Conservation (phyloP, 306 rosid genomes). For the Pyrus betulifolia region DNA sequence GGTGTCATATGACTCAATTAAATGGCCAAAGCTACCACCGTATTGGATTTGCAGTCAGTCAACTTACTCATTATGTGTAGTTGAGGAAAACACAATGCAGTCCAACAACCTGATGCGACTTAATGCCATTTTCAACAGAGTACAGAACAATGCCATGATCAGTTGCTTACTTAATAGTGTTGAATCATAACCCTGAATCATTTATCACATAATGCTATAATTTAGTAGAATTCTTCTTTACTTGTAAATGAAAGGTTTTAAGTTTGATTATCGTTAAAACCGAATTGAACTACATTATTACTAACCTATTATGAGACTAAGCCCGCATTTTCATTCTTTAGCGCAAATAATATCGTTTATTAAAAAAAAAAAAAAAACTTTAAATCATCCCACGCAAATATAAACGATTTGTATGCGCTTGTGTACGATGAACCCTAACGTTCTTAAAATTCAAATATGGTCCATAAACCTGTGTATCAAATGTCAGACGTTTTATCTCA, state of each 20-base stretch:
- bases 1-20: neutral
- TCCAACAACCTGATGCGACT: neutral
- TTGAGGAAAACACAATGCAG: neutral
- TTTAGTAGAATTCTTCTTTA: too few relatives aligned
- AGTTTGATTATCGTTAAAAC: too few relatives aligned
- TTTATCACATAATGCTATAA: too few relatives aligned
- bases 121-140: too few relatives aligned
- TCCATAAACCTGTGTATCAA: too few relatives aligned
- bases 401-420: neutral
- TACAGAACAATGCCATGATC: neutral
- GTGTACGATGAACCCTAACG: neutral
- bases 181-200: neutral
- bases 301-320: too few relatives aligned
- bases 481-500: neutral
- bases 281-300: too few relatives aligned
- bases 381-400: neutral
- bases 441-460: too few relatives aligned
- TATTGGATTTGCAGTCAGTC: conserved; percentile 9
- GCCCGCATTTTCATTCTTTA: rapidly evolving
- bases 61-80: neutral
- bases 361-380: too few relatives aligned
- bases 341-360: too few relatives aligned
- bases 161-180: neutral
- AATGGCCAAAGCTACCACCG: neutral
- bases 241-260: rapidly evolving